Evolutionary conservation across 2,329 filamentous ascomycete species (phyloP), one percentile per base, ranked within the genome.

Genomic region (Ophiostoma quercus): DNA sequence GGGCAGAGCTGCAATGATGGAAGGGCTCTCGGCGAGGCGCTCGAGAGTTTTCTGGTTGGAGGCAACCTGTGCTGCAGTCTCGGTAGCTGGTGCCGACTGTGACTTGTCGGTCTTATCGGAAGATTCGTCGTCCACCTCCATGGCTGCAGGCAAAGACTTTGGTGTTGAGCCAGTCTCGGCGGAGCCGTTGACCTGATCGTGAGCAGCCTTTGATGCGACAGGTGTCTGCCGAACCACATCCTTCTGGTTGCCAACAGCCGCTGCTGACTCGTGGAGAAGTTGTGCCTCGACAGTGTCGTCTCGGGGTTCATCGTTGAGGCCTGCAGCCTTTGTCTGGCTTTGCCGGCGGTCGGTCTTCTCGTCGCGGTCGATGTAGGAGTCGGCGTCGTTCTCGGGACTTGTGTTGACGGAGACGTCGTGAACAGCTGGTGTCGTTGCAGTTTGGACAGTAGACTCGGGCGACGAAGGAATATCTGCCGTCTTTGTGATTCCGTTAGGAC

Each of bases 331-430:
- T n/a, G 70, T 67, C 71, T 71, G 41, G 67, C 73, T 76, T 14
- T 75, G 75, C 9, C 73, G 74, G 66, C 77, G 74, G 66, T 78
- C 76, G 66, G 71, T 25, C 57, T 62, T 62, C 76, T 76, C 80
- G 74, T 73, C 80, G 72, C 82, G 82, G 71, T 88, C 83, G 19
- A 82, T 77, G 74, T 85, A 86, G 62, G 85, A 84, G 66, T 85
- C 82, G 22, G 82, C 84, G 67, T 92, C 90, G 69, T 90, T 86
- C 69, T 90, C 90, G 1, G 90, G 88, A 74, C 90, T 93, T 1
- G 91, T 93, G 74, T 90, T 88, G 0, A 90, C 87, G 1, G 91
- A 93, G 7, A 84, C 85, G 72, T 90, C 86, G 71, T 88, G 85
- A 54, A 88, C 84, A 47, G 84, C 85, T 1, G 92, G 90, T 0